Percentiles rank a stretch among this genome's conserved stretches.
Evolutionary conservation across 116 monocot genomes (phyloP).

Genomic region (Phalaenopsis hybrid): DNA sequence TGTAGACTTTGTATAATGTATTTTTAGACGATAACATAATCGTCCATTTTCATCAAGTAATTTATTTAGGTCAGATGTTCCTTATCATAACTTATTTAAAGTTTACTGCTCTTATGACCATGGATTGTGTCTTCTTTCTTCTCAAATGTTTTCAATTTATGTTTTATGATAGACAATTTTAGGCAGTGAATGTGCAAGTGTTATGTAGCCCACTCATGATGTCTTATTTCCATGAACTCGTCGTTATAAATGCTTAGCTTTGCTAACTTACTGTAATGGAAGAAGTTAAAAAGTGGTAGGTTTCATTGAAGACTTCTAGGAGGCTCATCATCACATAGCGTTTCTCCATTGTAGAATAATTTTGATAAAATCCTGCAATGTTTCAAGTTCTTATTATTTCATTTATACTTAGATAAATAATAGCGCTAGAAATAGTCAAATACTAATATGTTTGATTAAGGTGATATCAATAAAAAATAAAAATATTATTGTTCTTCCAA

Average conservation of each 20-base stretch:
- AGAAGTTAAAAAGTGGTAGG: no score
- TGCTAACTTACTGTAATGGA: no score
- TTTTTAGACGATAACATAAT: no score
- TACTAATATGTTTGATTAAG: background rate
- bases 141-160: background rate
- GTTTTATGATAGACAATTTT: background rate
- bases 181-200: background rate
- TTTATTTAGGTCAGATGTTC: no score
- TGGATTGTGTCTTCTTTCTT: background rate
- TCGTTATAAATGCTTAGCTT: no score
- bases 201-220: no score
- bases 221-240: no score
- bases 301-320: no score
- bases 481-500: no score
- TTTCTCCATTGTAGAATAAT: background rate
- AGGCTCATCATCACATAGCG: background rate
- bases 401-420: background rate
- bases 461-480: background rate
- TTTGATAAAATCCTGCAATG: background rate
- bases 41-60: no score
- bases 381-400: background rate
- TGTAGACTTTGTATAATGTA: no score
- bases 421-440: background rate
- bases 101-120: background rate
- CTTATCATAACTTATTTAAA: no score